Percentiles rank a stretch among this genome's conserved stretches.
phyloP scores from a whole-genome alignment of 495 filamentous ascomycete species.

The Penicillium simplicissimum region DNA sequence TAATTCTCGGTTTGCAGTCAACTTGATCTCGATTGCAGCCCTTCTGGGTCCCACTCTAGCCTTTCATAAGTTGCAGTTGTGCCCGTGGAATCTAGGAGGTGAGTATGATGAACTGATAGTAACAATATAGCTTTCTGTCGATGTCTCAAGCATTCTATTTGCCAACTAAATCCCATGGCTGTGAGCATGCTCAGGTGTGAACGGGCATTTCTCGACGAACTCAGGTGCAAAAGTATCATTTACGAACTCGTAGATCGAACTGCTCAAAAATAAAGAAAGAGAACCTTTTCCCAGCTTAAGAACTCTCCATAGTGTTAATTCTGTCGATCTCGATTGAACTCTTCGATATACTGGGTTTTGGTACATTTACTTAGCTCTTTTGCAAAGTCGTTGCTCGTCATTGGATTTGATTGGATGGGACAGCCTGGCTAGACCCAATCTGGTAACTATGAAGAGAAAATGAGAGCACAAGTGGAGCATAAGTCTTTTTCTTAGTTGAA shows the following conservation, averaged over 20 bases:
- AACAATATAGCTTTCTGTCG: too few species aligned
- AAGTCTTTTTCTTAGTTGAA: not conserved
- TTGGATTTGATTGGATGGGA: not conserved
- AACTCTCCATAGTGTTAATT: too few species aligned
- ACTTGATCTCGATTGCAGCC: not conserved
- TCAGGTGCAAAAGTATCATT: too few species aligned
- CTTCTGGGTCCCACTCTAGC: not conserved
- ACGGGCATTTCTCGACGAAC: too few species aligned
- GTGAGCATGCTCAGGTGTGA: too few species aligned
- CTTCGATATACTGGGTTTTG: not conserved
- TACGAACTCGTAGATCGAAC: too few species aligned
- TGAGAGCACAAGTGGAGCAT: not conserved
- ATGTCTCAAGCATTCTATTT: too few species aligned
- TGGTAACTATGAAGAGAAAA: constrained; percentile 3
- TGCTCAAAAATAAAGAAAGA: too few species aligned
- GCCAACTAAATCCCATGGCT: too few species aligned
- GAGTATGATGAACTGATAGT: too few species aligned
- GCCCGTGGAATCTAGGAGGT: too few species aligned
- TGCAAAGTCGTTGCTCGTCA: not conserved
- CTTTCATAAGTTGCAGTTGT: not conserved
- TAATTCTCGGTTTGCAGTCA: not conserved
- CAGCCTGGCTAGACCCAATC: not conserved
- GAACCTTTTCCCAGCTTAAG: too few species aligned
- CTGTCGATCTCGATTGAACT: not conserved
- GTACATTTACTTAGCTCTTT: not conserved